Base-by-base conservation (phyloP, 257 asterid genomes). In the Lithospermum erythrorhizon region DNA sequence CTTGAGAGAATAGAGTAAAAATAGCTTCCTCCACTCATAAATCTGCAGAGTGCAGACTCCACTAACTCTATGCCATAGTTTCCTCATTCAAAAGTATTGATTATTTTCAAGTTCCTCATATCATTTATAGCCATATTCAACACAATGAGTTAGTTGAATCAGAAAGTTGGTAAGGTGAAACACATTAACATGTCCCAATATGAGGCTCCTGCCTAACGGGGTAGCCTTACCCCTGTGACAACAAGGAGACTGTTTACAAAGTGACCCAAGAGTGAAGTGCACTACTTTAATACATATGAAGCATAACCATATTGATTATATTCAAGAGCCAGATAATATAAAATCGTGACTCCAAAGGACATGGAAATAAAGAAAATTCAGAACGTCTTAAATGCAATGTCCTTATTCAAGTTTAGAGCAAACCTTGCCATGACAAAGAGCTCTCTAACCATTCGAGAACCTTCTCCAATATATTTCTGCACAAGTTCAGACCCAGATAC, bases 381-480 rank as follows among this genome's bases (percentile, higher is more conserved):
- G 22, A 2, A 58, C 7, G 32, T 3, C 25, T 53, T 48, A 19
- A 14, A 68, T 45, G 21, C 16, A 21, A 48, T 8, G 3, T 49
- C 13, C 32, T 16, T 7, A 51, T 35, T 3, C 0, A 62, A 52
- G 5, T 21, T 25, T 30, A 59, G n/a, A 64, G 59, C 83, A 47
- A 60, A 84, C 97, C 97, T 85, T 72, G 96, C 96, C 97, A 90
- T 90, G 30, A 90, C 97, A 70, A 90, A 90, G 68, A 90, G 95
- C 53, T 90, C 97, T 75, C 97, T 81, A 73, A 89, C 91, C 97
- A 89, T 89, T 64, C 95, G 81, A 64, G 97, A 89, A 57, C 94
- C 94, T 79, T 84, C 89, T 59, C 89, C 94, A 72, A 84, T 84
- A 73, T 84, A 84, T 73, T 84, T 84, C 65, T 84, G 89, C 68